phyloP scores from a whole-genome alignment of 495 filamentous ascomycete genomes.

The Xylaria acuta region DNA sequence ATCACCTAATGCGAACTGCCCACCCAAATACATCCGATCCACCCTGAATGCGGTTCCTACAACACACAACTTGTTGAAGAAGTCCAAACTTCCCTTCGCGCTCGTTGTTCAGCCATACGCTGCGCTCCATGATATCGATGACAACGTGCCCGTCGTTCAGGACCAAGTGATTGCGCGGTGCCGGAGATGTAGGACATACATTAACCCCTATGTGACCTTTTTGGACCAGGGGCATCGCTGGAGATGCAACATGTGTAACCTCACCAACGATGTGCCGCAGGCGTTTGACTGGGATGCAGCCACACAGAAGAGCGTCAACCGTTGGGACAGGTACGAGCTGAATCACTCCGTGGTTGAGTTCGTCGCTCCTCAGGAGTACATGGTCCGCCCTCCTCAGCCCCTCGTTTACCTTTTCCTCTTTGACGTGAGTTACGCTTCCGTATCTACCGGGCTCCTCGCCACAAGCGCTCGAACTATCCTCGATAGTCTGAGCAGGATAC shows the following conservation, averaged over 20 bases:
- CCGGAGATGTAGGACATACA: constrained; percentile 92
- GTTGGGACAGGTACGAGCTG: constrained; percentile 87
- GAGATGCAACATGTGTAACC: constrained; percentile 99
- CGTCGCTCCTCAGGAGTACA: constrained; percentile 97
- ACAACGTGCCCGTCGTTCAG: constrained; percentile 86
- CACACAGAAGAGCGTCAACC: constrained; percentile 84
- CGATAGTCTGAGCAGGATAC: constrained; percentile 95
- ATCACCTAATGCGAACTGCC: constrained; percentile 90
- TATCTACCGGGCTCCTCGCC: constrained; percentile 91
- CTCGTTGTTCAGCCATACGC: constrained; percentile 95
- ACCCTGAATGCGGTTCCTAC: constrained; percentile 93
- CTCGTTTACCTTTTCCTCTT: constrained; percentile 98
- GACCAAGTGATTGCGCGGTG: constrained; percentile 98
- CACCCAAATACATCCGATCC: constrained; percentile 92
- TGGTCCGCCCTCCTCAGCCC: constrained; percentile 96
- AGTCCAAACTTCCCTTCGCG: constrained; percentile 93
- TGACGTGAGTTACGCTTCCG: constrained; percentile 92
- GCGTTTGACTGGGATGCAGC: constrained; percentile 98
- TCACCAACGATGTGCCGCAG: constrained; percentile 98
- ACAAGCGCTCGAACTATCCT: constrained; percentile 93
- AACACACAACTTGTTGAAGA: constrained; percentile 89
- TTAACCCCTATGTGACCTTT: constrained; percentile 96
- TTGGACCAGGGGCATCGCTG: constrained; percentile 96
- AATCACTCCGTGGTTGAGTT: constrained; percentile 97
- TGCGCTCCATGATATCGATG: constrained; percentile 89